Evolutionary conservation across 2,329 filamentous ascomycete species (phyloP).

Genomic region (Anisogramma anomala): DNA sequence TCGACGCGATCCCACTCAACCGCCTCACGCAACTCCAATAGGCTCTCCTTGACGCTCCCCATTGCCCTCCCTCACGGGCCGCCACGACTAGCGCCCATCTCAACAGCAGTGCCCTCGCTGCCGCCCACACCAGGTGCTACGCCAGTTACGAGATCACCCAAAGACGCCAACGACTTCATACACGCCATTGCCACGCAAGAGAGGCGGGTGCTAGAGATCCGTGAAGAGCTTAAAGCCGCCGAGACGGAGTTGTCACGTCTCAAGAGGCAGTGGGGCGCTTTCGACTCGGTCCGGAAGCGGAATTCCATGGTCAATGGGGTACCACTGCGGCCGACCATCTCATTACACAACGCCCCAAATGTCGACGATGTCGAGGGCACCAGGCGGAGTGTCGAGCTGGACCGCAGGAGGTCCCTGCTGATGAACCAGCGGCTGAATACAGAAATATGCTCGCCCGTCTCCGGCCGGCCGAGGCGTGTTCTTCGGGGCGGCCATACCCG

Average conservation of each 20-base stretch:
- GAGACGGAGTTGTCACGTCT: conserved; percentile 64
- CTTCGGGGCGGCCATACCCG: conserved; percentile 56
- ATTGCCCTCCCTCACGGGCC: conserved; percentile 43
- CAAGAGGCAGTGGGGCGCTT: conserved; percentile 72
- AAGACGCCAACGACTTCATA: conserved; percentile 58
- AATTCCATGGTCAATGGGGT: conserved; percentile 55
- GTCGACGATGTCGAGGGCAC: conserved; percentile 25
- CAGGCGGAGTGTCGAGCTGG: conserved; percentile 49
- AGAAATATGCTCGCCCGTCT: conserved; percentile 23
- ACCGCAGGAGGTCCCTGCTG: conserved; percentile 60
- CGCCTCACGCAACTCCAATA: conserved; percentile 42
- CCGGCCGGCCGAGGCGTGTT: conserved; percentile 43
- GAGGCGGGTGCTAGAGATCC: conserved; percentile 76
- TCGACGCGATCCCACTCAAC: conserved; percentile 42
- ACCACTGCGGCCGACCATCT: conserved; percentile 36
- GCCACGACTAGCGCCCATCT: conserved; percentile 39
- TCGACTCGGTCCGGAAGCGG: conserved; percentile 67
- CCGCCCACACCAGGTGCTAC: conserved; percentile 41
- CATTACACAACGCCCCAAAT: conserved; percentile 13
- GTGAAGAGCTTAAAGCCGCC: conserved; percentile 76
- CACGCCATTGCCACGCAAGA: conserved; percentile 89
- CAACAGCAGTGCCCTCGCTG: conserved; percentile 29
- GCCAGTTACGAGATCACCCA: conserved; percentile 31
- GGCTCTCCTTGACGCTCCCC: conserved; percentile 51
- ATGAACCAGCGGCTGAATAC: conserved; percentile 34